Base-by-base conservation (phyloP, 345 rosid genomes). In the Citrus glauca region DNA sequence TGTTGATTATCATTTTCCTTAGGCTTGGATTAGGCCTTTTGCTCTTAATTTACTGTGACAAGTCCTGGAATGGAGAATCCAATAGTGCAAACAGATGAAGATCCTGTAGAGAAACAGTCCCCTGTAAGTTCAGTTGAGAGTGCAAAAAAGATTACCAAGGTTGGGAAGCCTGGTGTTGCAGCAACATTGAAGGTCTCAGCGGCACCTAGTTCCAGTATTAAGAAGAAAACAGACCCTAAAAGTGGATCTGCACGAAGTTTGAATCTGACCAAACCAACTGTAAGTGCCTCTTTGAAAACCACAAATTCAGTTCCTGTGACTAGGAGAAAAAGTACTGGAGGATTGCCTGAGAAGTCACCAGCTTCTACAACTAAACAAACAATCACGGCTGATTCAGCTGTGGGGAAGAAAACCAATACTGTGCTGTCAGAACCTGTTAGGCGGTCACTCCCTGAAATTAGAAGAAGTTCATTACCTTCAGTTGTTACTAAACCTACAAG, bases 301-400 rank as follows among this genome's bases (percentile, higher is more conserved):
- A 81, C 89, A 7, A 83, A 75, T 79, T 85, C 93, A 45, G 88
- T 83, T 76, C 91, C 94, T 5, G 87, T 73, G 11, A 30, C 84
- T 14, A 90, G 98, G 84, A 85, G 97, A 80, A 93, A 89, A 77
- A 96, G 98, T 82, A 93, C 97, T 7, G 99, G 99, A 71, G 97
- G 98, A 66, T 77, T 91, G 81, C 48, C 87, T 20, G 92, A 87
- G 80, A 95, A 93, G 82, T 69, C 84, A 59, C 20, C 76, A 16
- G 77, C 64, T 70, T 80, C 93, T 63, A 71, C 81, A 35, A 57
- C 71, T 1, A 83, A 78, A 72, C 73, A 14, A 76, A 83, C 64
- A n/a, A 81, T 40, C 75, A 84, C 50, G 75, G 81, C 63, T 68
- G 72, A 85, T 78, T 73, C 79, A 32, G 76, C 68, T 85, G 77